A percentile compares a stretch with the other conserved stretches of the same genome.
These are phyloP conservation scores for Trypanosoma congolense DNA, from an alignment of 208 protist genomes.

Conservation along the genomic window DNA sequence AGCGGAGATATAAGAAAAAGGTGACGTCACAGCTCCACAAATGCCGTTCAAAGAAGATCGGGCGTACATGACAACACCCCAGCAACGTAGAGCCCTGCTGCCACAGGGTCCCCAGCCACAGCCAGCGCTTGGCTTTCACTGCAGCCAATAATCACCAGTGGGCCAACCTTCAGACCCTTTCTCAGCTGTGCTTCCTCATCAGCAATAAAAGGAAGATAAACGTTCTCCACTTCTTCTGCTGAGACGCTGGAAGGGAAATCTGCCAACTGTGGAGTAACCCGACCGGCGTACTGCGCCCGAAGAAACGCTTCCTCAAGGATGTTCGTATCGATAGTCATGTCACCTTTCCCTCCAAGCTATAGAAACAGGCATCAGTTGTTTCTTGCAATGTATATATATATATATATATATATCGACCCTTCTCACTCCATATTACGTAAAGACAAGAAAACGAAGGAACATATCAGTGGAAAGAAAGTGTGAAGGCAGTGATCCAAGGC, in stretches of 20 bases:
- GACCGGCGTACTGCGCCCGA: conserved; percentile 57
- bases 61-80: conserved; percentile 5
- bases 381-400: not conserved
- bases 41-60: not conserved
- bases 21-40: too few relatives aligned
- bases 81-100: conserved; percentile 10
- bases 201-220: conserved; percentile 48
- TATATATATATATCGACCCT: too few relatives aligned
- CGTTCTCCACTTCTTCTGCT: conserved; percentile 22
- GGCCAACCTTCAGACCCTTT: conserved; percentile 13
- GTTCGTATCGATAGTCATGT: conserved; percentile 13
- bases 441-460: not conserved
- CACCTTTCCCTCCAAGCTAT: not conserved
- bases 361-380: too few relatives aligned
- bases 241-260: conserved; percentile 58
- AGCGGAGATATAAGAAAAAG: too few relatives aligned
- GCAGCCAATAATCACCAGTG: conserved; percentile 16
- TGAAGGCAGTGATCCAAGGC: not conserved
- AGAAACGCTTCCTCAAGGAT: conserved; percentile 55
- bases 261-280: conserved; percentile 31
- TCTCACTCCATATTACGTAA: too few relatives aligned
- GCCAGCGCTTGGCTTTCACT: not conserved
- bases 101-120: conserved; percentile 25
- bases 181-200: conserved; percentile 6
- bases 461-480: not conserved